Evolutionary conservation across 306 rosid species (phyloP).

Genomic region (Myrica gale): DNA sequence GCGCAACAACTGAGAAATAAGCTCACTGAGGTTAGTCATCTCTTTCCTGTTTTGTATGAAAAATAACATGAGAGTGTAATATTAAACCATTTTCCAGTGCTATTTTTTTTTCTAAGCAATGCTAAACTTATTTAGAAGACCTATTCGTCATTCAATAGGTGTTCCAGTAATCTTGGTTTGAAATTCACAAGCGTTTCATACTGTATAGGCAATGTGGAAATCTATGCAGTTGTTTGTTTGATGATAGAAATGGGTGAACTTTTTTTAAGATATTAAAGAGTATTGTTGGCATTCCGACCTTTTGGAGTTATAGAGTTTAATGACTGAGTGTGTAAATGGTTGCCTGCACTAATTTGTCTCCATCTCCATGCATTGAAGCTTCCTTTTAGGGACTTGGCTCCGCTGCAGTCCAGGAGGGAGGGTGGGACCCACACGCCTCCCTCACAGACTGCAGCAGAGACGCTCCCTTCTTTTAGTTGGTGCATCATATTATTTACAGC

Average conservation of each 20-base stretch:
- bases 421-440: no score
- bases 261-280: not conserved
- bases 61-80: slow-evolving; percentile 4
- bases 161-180: not conserved
- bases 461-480: no score
- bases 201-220: not conserved
- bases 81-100: not conserved
- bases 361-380: slow-evolving; percentile 11
- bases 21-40: slow-evolving; percentile 73
- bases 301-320: not conserved
- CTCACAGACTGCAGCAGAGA: no score
- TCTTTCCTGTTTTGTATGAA: slow-evolving; percentile 2
- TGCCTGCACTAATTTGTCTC: not conserved
- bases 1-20: slow-evolving; percentile 83
- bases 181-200: not conserved
- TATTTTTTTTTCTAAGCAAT: no score
- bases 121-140: not conserved
- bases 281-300: not conserved
- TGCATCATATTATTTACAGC: slow-evolving; percentile 29
- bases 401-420: no score
- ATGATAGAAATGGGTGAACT: not conserved
- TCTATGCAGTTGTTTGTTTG: not conserved
- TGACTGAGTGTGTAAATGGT: not conserved
- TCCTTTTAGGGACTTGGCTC: no score
- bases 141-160: not conserved